Base-by-base conservation (phyloP, 768 basidiomycete species). In the Imleria badia region DNA sequence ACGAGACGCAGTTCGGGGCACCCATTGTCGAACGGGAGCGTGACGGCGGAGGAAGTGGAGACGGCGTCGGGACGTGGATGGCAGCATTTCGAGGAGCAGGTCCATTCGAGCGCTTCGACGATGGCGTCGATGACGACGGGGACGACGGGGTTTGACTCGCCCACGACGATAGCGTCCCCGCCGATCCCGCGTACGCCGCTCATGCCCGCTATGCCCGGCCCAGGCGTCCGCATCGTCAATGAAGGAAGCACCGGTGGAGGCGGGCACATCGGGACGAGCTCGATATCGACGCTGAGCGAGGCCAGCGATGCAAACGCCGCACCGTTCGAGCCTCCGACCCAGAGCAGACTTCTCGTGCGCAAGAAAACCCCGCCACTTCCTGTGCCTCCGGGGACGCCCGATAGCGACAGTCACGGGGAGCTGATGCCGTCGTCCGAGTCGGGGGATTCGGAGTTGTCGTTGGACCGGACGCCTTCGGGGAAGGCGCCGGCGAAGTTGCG, bases 401-500 rank as follows among this genome's bases (percentile, higher is more conserved):
- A 42, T 5, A 1, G 26, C 11, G 51, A 50, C 3, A 33, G 0
- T 2, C 26, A 22, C 19, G 35, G 23, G 19, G 45, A 48, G 6
- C 31, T 15, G 20, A 3, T 35, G 7, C 17, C 38, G n/a, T 57
- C 54, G 34, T 46, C 52, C 22, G 54, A 33, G 15, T 81, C 81
- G n/a, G 58, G 56, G 8, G 63, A 49, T 55, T 82, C 81, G 15
- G 80, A 81, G 35, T 57, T 69, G 17, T 66, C 66, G 14, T 61
- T 64, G 44, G 56, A 62, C 7, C 60, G 44, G 31, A 61, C 72
- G 13, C 75, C 74, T 5, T 65, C 72, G 17, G 69, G 75, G 35
- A 72, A 64, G 33, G 74, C 67, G 43, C 69, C 80, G 10, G 30
- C 49, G 7, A 78, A 79, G 42, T 52, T 82, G n/a, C 80, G 84